Evolutionary conservation across 1,284 basidiomycete genomes (phyloP), one percentile per base, ranked within the genome.

Genomic region (Irpex lacteus): DNA sequence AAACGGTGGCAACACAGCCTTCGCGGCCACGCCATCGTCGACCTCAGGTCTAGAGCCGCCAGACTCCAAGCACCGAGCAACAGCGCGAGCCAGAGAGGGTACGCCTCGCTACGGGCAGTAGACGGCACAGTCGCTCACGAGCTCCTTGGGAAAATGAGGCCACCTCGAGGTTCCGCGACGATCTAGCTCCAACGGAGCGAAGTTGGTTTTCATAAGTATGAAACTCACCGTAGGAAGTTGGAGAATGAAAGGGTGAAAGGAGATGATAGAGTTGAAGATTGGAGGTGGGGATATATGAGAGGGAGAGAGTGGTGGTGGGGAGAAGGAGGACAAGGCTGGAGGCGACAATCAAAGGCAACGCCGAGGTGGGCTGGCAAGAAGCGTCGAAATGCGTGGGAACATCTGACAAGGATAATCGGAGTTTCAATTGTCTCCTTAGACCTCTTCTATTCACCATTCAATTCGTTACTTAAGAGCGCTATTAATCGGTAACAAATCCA

Each of bases 301-400:
- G 40, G 62, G 65, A 59, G 62, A 49, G 54, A 58, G 65, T 66
- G 61, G 64, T 65, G 64, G 58, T 34, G 56, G 37, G 65, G 56
- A 66, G 60, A 32, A 63, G 59, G 59, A 63, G 61, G 59, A 37
- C 50, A 53, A 53, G 50, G 64, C 11, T 13, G 34, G 32, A 59
- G 59, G 57, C 52, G 65, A 66, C 65, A 63, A 65, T 59, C 63
- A 66, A 58, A 61, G 62, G 59, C 61, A 62, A 62, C 53, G 54
- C 40, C 61, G 54, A 56, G 40, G 61, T 58, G 61, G 61, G 61
- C 65, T 66, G 65, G 62, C 65, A 63, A 60, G 64, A 57, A 32
- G 18, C 62, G 64, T 59, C 26, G 54, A 54, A 56, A 56, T 60
- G 62, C 62, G 65, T 66, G 65, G 62, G 65, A 66, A 66, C 49